These are phyloP conservation scores for Paralagenidium karlingii DNA, from an alignment of 352 stramenopile genomes.

Conservation along the genomic window DNA sequence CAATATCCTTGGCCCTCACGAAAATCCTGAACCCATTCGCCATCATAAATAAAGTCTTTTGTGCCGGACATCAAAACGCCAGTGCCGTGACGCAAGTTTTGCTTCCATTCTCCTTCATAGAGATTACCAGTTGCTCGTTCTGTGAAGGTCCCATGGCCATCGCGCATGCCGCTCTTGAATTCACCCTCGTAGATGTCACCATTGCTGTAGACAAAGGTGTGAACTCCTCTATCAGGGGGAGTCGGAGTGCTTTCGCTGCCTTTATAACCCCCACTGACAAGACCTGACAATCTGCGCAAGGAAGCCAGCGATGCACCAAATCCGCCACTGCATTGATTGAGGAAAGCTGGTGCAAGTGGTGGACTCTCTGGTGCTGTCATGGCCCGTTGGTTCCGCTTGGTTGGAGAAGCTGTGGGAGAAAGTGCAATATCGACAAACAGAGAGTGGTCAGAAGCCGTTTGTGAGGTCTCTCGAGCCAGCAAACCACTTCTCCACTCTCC, in stretches of 20 bases:
- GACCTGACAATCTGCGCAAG: neutral
- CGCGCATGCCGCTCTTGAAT: constrained; percentile 25
- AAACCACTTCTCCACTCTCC: constrained; percentile 66
- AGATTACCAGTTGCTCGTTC: constrained; percentile 42
- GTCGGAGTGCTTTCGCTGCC: no score
- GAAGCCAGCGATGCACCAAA: no score
- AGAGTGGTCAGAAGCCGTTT: no score
- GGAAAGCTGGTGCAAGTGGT: no score
- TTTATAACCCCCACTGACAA: neutral
- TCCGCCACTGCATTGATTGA: no score
- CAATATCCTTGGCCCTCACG: constrained; percentile 58
- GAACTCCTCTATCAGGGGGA: constrained; percentile 17
- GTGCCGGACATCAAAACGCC: constrained; percentile 52
- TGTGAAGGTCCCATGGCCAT: constrained; percentile 49
- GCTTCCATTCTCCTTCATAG: constrained; percentile 62
- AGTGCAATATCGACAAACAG: constrained; percentile 55
- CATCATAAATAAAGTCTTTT: constrained; percentile 77
- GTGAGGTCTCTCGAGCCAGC: constrained; percentile 10
- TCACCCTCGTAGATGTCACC: constrained; percentile 65
- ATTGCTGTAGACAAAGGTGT: constrained; percentile 38
- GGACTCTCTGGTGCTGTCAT: no score
- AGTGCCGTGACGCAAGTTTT: constrained; percentile 41
- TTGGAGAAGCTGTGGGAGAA: no score
- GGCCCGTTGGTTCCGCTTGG: no score
- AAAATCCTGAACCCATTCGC: constrained; percentile 43